These are phyloP conservation scores for Exserohilum rostratum DNA, from an alignment of 2,329 filamentous ascomycete genomes.

Conservation along the genomic window DNA sequence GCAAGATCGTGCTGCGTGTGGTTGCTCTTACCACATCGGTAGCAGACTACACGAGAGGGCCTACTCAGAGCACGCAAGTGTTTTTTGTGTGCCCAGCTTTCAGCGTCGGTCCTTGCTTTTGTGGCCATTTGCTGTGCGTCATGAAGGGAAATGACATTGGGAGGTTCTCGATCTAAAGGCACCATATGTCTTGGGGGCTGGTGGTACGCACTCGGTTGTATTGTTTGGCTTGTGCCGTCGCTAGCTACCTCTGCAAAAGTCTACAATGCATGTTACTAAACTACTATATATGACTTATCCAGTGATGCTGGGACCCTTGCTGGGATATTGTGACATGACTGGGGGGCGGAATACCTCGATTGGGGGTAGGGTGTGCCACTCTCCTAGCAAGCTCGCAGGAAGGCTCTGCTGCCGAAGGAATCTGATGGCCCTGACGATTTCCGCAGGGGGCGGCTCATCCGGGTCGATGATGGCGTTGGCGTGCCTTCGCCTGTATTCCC, in stretches of 20 bases:
- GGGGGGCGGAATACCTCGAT: slow-evolving; percentile 14
- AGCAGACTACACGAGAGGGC: neutral
- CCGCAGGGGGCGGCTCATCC: slow-evolving; percentile 16
- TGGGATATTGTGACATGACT: neutral
- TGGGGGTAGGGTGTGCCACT: slow-evolving; percentile 18
- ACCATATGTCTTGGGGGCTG: neutral
- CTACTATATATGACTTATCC: neutral
- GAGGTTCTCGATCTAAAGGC: neutral
- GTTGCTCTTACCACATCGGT: neutral
- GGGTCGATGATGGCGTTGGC: slow-evolving; percentile 23
- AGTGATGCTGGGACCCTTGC: neutral
- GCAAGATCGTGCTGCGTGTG: neutral
- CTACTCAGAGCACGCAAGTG: neutral
- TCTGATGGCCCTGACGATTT: slow-evolving; percentile 18
- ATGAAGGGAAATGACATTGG: neutral
- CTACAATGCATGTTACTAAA: slow-evolving; percentile 6
- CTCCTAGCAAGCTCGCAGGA: slow-evolving; percentile 21
- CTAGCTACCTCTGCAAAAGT: neutral
- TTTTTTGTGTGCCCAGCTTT: neutral
- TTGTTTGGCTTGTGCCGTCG: neutral
- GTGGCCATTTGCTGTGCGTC: neutral
- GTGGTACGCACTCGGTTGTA: neutral
- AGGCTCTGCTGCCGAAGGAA: slow-evolving; percentile 26
- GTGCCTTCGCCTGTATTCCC: slow-evolving; percentile 8
- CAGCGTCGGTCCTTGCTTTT: neutral